phyloP scores from a whole-genome alignment of 257 asterid species.

The Solanum clarkiae region DNA sequence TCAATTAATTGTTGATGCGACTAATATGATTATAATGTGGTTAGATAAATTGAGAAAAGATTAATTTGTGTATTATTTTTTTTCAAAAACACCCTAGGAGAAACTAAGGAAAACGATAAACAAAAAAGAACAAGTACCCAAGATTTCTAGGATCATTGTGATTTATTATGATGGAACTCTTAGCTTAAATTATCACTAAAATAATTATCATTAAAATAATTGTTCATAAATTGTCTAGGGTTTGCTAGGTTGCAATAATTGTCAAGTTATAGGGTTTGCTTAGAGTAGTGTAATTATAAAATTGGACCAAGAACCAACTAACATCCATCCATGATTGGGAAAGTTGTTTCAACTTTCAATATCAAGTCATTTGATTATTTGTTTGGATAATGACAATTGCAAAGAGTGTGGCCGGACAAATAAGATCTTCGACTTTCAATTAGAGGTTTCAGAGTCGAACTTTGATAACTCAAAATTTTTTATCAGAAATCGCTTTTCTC shows the following conservation, averaged over 20 bases:
- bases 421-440: neutral
- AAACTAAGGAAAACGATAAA: neutral
- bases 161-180: neutral
- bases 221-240: neutral
- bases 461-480: neutral
- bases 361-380: neutral
- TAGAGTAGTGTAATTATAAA: neutral
- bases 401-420: neutral
- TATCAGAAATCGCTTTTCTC: neutral
- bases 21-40: neutral
- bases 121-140: neutral
- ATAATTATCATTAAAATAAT: neutral
- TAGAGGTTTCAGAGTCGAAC: neutral
- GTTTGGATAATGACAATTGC: neutral
- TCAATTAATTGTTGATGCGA: neutral
- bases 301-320: neutral
- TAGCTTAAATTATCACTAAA: neutral
- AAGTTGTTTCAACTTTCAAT: neutral
- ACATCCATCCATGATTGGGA: neutral
- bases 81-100: neutral
- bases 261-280: neutral
- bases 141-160: neutral
- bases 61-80: neutral
- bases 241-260: neutral
- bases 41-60: neutral